These are phyloP conservation scores for Lepidium campestre DNA, from an alignment of 441 rosid species.

Conservation along the genomic window DNA sequence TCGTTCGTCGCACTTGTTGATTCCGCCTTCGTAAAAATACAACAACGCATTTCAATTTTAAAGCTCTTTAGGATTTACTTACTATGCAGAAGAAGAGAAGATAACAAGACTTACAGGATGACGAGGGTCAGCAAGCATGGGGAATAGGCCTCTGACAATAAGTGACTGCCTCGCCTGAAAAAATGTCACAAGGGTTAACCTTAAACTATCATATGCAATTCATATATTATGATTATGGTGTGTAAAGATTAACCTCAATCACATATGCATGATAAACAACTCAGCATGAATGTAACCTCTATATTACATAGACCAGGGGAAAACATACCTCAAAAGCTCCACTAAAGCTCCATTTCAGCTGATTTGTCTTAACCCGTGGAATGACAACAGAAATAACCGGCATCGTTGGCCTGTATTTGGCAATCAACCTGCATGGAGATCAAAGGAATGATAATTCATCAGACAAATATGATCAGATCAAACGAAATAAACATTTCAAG, in stretches of 20 bases:
- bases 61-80: neutral
- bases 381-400: constrained; percentile 92
- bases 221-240: neutral
- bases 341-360: constrained; percentile 82
- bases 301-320: neutral
- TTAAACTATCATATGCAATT: neutral
- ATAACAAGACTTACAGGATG: constrained; percentile 63
- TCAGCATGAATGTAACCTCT: neutral
- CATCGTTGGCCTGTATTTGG: constrained; percentile 94
- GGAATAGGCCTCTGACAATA: constrained; percentile 90
- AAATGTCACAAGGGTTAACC: constrained; percentile 1
- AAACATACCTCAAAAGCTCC: constrained; percentile 85
- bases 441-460: neutral
- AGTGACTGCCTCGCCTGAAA: constrained; percentile 93
- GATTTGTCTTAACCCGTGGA: constrained; percentile 88
- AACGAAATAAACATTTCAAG: neutral
- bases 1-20: constrained; percentile 85
- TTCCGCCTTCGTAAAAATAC: constrained; percentile 54
- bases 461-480: neutral
- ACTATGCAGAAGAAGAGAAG: neutral
- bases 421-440: constrained; percentile 61
- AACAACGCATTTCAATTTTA: neutral
- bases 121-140: constrained; percentile 98
- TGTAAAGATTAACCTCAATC: no score
- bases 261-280: no score